Conservation (phyloP, 768 basidiomycete species). For the Russula sp. region DNA sequence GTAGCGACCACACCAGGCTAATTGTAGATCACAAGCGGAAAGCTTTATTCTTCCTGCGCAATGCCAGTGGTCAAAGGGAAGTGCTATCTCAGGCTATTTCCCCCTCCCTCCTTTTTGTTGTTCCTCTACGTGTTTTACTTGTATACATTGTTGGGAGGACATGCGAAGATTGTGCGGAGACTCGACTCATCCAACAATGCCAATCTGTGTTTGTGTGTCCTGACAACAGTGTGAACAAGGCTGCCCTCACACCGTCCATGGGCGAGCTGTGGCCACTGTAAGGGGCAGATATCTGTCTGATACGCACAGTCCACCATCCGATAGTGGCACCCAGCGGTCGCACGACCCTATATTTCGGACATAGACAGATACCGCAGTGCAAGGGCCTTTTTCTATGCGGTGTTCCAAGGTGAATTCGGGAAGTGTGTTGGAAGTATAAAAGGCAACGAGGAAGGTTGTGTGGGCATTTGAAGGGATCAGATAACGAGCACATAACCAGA, state of each 20-base stretch:
- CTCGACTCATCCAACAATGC: slow-evolving; percentile 10
- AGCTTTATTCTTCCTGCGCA: background rate
- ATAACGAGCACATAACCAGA: slow-evolving; percentile 5
- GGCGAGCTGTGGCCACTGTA: background rate
- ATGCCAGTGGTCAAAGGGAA: background rate
- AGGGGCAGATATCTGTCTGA: background rate
- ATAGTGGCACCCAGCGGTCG: no score
- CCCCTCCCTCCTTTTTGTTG: background rate
- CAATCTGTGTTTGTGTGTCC: slow-evolving; percentile 16
- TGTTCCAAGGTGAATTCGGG: slow-evolving; percentile 1
- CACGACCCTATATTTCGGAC: background rate
- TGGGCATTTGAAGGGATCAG: slow-evolving; percentile 9
- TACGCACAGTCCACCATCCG: background rate
- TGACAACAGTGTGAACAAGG: slow-evolving; percentile 18
- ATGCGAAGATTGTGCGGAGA: slow-evolving; percentile 13
- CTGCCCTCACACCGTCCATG: background rate
- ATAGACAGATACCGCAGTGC: background rate
- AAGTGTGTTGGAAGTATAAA: background rate
- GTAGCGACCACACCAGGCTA: background rate
- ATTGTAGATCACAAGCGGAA: background rate
- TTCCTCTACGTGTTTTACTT: slow-evolving; percentile 2
- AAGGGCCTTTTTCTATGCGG: background rate
- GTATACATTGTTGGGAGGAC: slow-evolving; percentile 20
- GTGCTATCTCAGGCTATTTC: background rate
- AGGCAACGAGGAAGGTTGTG: background rate